Base-by-base conservation (phyloP, 768 basidiomycete species). In the Suillus fuscotomentosus region DNA sequence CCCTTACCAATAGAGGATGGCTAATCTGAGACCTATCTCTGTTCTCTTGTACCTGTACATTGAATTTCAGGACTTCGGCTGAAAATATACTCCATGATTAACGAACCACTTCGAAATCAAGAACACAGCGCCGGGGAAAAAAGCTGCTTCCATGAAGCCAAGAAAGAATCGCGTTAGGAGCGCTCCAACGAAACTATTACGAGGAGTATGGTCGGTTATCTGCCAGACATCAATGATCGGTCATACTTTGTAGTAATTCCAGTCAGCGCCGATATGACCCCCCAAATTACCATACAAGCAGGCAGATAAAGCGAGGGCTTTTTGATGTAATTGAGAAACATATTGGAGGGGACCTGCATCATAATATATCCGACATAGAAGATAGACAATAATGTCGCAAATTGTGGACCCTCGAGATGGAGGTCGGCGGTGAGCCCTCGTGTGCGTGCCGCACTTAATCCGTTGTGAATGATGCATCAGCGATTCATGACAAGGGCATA, bases 221-320 rank as follows among this genome's bases (percentile, higher is more conserved):
- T 5, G 20, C 53, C 20, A 42, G 15, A 39, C 13, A 31, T 60
- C 17, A 60, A 27, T 48, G 45, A 51, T 34, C 6, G 8, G 43
- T 65, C 69, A 3, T 60, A 75, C 75, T 78, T 75, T 61, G 66
- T 76, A 22, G 71, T 72, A n/a, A 76, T 60, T 1, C 73, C 74
- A 34, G 84, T 88, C 63, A 84, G 68, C 45, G 79, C 73, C 15
- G 86, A 88, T 22, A 87, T 81, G 39, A 77, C 76, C 3, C 91
- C 92, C 90, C 90, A 92, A 31, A 90, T 68, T 9, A 85, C 78
- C 89, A 91, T 91, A 68, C 86, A 88, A 48, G 63, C 68, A 0
- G 90, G 88, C 5, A 90, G 78, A 72, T 90, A 88, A 63, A 87
- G 73, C 0, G 88, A 90, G 1, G 90, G 91, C 70, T 83, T 77